Conservation (phyloP, 768 basidiomycete genomes). For the Heimioporus sp. region DNA sequence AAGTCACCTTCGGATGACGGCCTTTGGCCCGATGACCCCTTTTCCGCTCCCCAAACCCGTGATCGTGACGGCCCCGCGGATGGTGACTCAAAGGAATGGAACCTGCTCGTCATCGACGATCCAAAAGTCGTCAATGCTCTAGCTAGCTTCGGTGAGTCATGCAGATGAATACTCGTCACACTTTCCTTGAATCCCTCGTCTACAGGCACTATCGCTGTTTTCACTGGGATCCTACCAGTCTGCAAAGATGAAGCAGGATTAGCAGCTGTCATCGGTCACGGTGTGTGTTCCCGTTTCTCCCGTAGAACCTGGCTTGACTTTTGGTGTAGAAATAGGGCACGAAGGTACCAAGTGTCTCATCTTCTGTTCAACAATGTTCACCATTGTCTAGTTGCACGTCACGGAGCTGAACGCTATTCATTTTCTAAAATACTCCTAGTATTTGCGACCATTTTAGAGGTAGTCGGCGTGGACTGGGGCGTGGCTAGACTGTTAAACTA, state of each 20-base stretch:
- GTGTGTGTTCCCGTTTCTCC: slow-evolving; percentile 33
- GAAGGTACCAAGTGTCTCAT: slow-evolving; percentile 42
- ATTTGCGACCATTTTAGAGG: slow-evolving; percentile 41
- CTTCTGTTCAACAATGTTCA: neutral
- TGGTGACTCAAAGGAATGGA: slow-evolving; percentile 45
- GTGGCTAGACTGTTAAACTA: slow-evolving; percentile 47
- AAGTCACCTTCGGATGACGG: slow-evolving; percentile 11
- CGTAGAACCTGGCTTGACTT: neutral
- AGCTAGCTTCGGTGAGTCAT: slow-evolving; percentile 58
- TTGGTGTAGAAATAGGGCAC: slow-evolving; percentile 70
- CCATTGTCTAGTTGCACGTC: slow-evolving; percentile 49
- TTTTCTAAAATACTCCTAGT: slow-evolving; percentile 39
- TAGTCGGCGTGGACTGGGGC: slow-evolving; percentile 54
- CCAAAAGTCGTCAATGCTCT: slow-evolving; percentile 71
- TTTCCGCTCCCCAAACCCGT: slow-evolving; percentile 1
- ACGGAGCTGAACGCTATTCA: slow-evolving; percentile 51
- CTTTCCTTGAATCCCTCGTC: neutral
- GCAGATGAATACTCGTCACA: neutral
- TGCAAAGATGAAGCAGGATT: slow-evolving; percentile 77
- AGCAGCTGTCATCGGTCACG: slow-evolving; percentile 83
- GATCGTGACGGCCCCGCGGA: slow-evolving; percentile 10
- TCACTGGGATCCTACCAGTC: slow-evolving; percentile 83
- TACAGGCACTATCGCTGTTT: slow-evolving; percentile 76
- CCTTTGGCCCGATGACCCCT: slow-evolving; percentile 24
- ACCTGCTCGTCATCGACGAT: slow-evolving; percentile 79